Percentiles rank a stretch among this genome's conserved stretches.
Conservation (phyloP, 2,329 filamentous ascomycete species). For the Cladophialophora psammophila region DNA sequence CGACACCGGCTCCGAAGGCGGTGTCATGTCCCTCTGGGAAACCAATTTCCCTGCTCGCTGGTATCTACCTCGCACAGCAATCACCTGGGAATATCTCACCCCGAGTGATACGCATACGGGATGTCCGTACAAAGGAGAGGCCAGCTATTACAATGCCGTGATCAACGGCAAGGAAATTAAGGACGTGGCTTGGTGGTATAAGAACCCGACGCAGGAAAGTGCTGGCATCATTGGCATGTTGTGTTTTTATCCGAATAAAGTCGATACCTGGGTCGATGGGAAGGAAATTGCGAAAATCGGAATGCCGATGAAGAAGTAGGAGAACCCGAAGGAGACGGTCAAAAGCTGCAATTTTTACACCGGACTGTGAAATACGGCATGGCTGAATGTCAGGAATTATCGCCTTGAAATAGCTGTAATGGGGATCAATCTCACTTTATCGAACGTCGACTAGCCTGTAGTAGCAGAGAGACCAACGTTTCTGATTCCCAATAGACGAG, state of each 20-base stretch:
- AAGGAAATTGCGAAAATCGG: slow-evolving; percentile 35
- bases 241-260: slow-evolving; percentile 42
- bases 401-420: neutral
- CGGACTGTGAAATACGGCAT: neutral
- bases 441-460: neutral
- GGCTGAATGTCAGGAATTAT: neutral
- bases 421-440: neutral
- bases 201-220: slow-evolving; percentile 37
- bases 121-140: slow-evolving; percentile 41
- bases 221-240: slow-evolving; percentile 35
- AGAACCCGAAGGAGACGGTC: slow-evolving; percentile 2
- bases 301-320: slow-evolving; percentile 9
- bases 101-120: slow-evolving; percentile 39
- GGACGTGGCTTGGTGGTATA: slow-evolving; percentile 42
- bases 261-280: slow-evolving; percentile 39
- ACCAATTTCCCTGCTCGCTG: slow-evolving; percentile 40
- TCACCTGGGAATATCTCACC: slow-evolving; percentile 37
- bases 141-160: slow-evolving; percentile 41
- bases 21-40: slow-evolving; percentile 41
- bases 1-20: slow-evolving; percentile 38
- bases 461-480: neutral
- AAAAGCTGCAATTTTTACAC: slow-evolving; percentile 5
- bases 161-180: slow-evolving; percentile 39
- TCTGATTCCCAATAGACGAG: neutral
- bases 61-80: slow-evolving; percentile 40